phyloP scores from a whole-genome alignment of 2,329 filamentous ascomycete genomes.

The Colletotrichum higginsianum region DNA sequence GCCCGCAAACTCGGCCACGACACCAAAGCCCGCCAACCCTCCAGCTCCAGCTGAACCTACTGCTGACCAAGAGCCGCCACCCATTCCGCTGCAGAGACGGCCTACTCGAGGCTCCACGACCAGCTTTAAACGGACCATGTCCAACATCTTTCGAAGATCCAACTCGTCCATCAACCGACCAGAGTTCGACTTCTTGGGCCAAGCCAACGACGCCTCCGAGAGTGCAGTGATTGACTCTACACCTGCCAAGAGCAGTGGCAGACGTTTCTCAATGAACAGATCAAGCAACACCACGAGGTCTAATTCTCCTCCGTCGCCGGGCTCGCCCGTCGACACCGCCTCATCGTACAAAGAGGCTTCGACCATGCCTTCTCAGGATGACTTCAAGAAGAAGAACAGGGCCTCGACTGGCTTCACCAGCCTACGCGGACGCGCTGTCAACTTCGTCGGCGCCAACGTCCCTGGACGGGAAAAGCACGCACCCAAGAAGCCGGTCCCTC shows the following conservation, averaged over 20 bases:
- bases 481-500: conserved; percentile 42
- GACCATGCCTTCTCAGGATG: conserved; percentile 58
- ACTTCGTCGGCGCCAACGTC: conserved; percentile 58
- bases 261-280: conserved; percentile 60
- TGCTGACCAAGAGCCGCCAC: conserved; percentile 48
- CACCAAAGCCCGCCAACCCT: conserved; percentile 23
- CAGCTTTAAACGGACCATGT: conserved; percentile 66
- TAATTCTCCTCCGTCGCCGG: conserved; percentile 66
- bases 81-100: conserved; percentile 55
- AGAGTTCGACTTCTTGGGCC: conserved; percentile 43
- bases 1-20: conserved; percentile 24
- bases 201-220: conserved; percentile 45
- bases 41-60: conserved; percentile 26
- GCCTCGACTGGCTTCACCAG: conserved; percentile 65
- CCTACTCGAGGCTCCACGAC: conserved; percentile 60
- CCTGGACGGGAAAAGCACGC: conserved; percentile 48
- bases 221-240: conserved; percentile 37
- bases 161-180: conserved; percentile 53
- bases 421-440: conserved; percentile 63
- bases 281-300: conserved; percentile 63
- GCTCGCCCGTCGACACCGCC: conserved; percentile 61
- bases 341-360: conserved; percentile 48
- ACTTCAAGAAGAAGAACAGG: conserved; percentile 67
- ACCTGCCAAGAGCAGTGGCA: conserved; percentile 31
- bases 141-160: conserved; percentile 63